phyloP scores from a whole-genome alignment of 768 basidiomycete genomes.

The Podaxis mareebaensis region DNA sequence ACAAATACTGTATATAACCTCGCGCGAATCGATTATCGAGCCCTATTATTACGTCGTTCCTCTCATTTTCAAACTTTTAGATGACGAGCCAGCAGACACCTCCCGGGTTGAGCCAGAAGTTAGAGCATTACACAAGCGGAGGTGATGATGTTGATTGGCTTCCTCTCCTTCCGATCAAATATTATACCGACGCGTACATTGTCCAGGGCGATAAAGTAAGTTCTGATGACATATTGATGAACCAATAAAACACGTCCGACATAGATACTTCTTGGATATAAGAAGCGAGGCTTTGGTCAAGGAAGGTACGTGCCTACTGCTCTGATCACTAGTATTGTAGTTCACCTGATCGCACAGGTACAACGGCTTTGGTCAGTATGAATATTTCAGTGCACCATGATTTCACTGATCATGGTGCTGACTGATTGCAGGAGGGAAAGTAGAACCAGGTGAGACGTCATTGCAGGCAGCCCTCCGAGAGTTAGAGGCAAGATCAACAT shows the following conservation, averaged over 20 bases:
- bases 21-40: no score
- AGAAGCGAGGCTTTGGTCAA: constrained; percentile 77
- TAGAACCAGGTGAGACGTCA: constrained; percentile 71
- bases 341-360: constrained; percentile 45
- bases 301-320: constrained; percentile 44
- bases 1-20: background rate
- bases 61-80: background rate
- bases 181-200: constrained; percentile 76
- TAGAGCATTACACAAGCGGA: constrained; percentile 33
- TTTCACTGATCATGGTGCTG: background rate
- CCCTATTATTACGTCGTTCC: background rate
- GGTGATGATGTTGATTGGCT: constrained; percentile 52
- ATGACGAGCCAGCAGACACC: constrained; percentile 30
- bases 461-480: constrained; percentile 76
- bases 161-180: constrained; percentile 36
- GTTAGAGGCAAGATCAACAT: constrained; percentile 44
- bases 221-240: background rate
- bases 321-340: background rate
- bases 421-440: constrained; percentile 62
- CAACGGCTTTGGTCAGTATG: constrained; percentile 73
- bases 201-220: constrained; percentile 50
- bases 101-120: constrained; percentile 43
- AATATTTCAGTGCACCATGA: background rate
- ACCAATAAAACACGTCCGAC: background rate
- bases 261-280: constrained; percentile 72